phyloP scores from a whole-genome alignment of 2,329 filamentous ascomycete species.

The Fusarium sp. region DNA sequence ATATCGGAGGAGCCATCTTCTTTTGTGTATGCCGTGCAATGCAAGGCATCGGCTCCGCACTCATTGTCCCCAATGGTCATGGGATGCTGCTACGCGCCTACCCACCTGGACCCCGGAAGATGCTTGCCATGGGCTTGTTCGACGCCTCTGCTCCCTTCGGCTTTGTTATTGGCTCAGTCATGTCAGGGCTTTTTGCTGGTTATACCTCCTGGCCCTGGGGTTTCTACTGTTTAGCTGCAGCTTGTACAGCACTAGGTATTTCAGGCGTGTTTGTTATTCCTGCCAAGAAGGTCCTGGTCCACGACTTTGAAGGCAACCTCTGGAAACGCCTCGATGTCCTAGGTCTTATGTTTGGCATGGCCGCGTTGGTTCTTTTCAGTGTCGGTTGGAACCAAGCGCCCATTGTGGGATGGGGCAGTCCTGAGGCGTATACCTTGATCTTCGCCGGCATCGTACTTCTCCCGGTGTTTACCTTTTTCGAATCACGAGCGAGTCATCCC shows the following conservation, averaged over 20 bases:
- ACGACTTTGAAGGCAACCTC: slow-evolving; percentile 39
- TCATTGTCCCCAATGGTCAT: slow-evolving; percentile 39
- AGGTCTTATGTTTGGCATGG: slow-evolving; percentile 22
- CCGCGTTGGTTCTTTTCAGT: slow-evolving; percentile 35
- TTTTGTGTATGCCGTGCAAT: slow-evolving; percentile 41
- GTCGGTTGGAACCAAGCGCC: slow-evolving; percentile 42
- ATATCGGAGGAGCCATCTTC: slow-evolving; percentile 25
- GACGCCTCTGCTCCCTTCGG: slow-evolving; percentile 38
- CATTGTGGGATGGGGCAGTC: slow-evolving; percentile 27
- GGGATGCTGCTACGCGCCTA: slow-evolving; percentile 39
- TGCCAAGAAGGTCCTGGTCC: slow-evolving; percentile 29
- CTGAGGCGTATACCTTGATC: slow-evolving; percentile 35
- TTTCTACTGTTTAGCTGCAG: slow-evolving; percentile 36
- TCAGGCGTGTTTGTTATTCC: slow-evolving; percentile 40
- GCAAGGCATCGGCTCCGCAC: slow-evolving; percentile 41
- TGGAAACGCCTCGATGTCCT: slow-evolving; percentile 39
- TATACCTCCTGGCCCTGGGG: slow-evolving; percentile 42
- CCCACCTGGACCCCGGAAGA: slow-evolving; percentile 40
- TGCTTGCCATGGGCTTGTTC: slow-evolving; percentile 38
- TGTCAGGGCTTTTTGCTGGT: slow-evolving; percentile 38
- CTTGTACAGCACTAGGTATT: slow-evolving; percentile 34
- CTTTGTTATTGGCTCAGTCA: slow-evolving; percentile 40
- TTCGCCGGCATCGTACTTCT: slow-evolving; percentile 28
- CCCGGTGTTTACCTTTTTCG: slow-evolving; percentile 29
- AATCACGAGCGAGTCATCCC: slow-evolving; percentile 35